A percentile compares a stretch with the other conserved stretches of the same genome.
Evolutionary conservation across 345 rosid genomes (phyloP).

Genomic region (Ricinus communis): DNA sequence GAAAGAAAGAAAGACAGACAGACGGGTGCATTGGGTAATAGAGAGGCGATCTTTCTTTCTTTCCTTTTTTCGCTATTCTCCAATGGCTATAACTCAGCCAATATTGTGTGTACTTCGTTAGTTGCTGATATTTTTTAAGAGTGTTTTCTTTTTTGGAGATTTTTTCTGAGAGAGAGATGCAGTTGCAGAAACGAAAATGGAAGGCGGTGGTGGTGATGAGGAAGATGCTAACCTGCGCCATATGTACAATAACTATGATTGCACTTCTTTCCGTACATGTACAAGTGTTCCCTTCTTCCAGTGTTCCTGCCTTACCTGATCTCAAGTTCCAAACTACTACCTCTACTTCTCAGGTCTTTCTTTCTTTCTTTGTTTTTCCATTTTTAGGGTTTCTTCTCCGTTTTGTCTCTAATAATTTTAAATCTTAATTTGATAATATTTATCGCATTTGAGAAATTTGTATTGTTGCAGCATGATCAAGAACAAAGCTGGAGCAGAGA

Average conservation of each 20-base stretch:
- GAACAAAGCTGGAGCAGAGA: slow-evolving; percentile 49
- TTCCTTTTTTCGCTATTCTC: too few relatives aligned
- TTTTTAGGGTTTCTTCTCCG: slow-evolving; percentile 7
- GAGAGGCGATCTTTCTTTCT: too few relatives aligned
- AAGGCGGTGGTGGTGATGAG: slow-evolving; percentile 43
- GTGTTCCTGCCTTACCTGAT: slow-evolving; percentile 41
- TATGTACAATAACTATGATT: slow-evolving; percentile 47
- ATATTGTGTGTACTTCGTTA: too few relatives aligned
- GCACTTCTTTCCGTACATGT: slow-evolving; percentile 55
- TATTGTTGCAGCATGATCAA: slow-evolving; percentile 32
- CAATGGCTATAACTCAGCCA: too few relatives aligned
- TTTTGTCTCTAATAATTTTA: neutral
- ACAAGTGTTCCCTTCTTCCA: slow-evolving; percentile 52
- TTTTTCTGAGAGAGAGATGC: too few relatives aligned
- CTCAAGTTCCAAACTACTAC: slow-evolving; percentile 43
- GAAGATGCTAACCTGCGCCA: slow-evolving; percentile 58
- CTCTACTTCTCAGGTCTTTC: slow-evolving; percentile 33
- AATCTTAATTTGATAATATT: neutral
- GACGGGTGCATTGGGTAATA: too few relatives aligned
- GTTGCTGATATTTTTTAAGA: neutral
- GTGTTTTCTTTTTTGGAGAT: too few relatives aligned
- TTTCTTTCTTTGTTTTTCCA: neutral
- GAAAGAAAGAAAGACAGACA: too few relatives aligned
- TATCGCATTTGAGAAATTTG: slow-evolving; percentile 12
- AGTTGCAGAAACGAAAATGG: slow-evolving; percentile 47